Base-by-base conservation (phyloP, 495 filamentous ascomycete genomes). In the Aspergillus nanangensis region DNA sequence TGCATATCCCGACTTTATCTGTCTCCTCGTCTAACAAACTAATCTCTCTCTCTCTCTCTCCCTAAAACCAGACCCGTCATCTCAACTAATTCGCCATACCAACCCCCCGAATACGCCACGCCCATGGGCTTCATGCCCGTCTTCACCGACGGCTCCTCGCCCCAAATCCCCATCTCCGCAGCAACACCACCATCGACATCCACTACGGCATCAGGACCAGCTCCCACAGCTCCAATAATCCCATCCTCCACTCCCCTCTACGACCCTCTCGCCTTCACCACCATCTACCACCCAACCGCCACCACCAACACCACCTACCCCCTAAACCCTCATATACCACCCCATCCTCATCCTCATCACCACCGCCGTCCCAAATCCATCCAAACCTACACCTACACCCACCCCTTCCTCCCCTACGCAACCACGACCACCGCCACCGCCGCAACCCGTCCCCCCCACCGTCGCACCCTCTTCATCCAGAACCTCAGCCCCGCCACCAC, bases 81-180 rank as follows among this genome's bases (percentile, higher is more conserved):
- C 1, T 49, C 63, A 0, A 18, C 48, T 0, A 64, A 51, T 25
- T 57, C 64, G 14, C 55, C 50, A 33, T 65, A 57, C 32, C 45
- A 50, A 44, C 56, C 50, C 21, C 43, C 62, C 9, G 66, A 71
- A 4, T 71, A 63, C 19, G 53, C 41, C 15, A n/a, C 29, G 8
- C 45, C 53, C 8, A 58, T 70, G 50, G 55, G 45, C 8, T 67
- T 61, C 45, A 50, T 71, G 35, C 58, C 62, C 10, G 60, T 70
- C 29, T 63, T 62, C 47, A 44, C 59, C 21, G 68, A 71, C 13
- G 41, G 53, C 1, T 29, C 53, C 11, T 40, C 51, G 21, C 62
- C 58, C 20, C 37, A 53, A 7, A 53, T 66, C 35, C 56, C 64
- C 7, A 54, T 51, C 24, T 53, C 60, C 36, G 57, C 67, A n/a